These are phyloP conservation scores for Linderniella brevidens DNA, from an alignment of 257 asterid genomes.

Conservation along the genomic window DNA sequence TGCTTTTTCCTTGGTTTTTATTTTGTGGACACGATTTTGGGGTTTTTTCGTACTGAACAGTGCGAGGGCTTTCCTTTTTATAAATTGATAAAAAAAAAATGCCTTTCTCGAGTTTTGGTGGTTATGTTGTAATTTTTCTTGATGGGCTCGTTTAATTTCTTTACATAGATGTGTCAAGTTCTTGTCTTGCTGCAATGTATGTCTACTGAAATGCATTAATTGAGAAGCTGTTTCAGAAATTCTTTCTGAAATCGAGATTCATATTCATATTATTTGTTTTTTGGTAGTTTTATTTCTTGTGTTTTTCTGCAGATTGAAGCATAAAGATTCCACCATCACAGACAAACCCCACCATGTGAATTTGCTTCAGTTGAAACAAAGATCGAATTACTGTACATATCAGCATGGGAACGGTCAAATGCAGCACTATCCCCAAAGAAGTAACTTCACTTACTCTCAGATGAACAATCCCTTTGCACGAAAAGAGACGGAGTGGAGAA, in stretches of 20 bases:
- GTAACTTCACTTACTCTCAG: conserved; percentile 3
- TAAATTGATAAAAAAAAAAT: not conserved
- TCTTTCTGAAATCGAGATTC: too few relatives aligned
- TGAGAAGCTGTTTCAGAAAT: too few relatives aligned
- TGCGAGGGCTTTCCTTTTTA: not conserved
- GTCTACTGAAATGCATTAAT: too few relatives aligned
- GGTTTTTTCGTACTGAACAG: conserved; percentile 2
- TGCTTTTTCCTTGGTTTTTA: conserved; percentile 8
- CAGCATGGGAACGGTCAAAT: conserved; percentile 14
- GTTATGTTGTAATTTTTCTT: too few relatives aligned
- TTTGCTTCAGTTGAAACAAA: conserved; percentile 23
- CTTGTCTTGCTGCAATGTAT: too few relatives aligned
- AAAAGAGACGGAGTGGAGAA: conserved; percentile 11
- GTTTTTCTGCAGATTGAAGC: conserved; percentile 31
- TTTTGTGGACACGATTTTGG: not conserved
- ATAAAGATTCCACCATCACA: conserved; percentile 16
- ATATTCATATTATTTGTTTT: too few relatives aligned
- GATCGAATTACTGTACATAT: conserved; percentile 20
- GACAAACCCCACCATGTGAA: conserved; percentile 16
- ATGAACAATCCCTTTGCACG: conserved; percentile 6
- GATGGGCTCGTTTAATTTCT: too few relatives aligned
- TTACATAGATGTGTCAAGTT: too few relatives aligned
- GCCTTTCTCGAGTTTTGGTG: too few relatives aligned
- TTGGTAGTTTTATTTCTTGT: conserved; percentile 2
- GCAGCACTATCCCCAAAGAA: conserved; percentile 6